Conservation (phyloP, 2,329 filamentous ascomycete genomes). For the Penicillium sp. region DNA sequence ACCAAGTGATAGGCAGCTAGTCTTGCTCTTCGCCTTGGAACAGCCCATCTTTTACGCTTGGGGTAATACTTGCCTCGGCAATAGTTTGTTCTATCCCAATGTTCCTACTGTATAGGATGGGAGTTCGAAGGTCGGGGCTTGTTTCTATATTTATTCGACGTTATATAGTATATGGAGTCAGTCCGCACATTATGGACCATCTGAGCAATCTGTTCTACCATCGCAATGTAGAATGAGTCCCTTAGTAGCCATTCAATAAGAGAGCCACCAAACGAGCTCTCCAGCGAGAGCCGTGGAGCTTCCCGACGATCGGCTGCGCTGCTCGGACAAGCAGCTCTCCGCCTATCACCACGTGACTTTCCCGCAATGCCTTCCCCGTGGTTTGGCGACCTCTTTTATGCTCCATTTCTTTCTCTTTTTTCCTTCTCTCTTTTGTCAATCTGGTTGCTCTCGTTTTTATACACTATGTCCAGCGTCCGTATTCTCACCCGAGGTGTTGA, state of each 20-base stretch:
- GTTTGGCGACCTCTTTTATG: conserved; percentile 12
- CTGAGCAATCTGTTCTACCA: background rate
- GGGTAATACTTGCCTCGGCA: background rate
- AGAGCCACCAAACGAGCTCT: background rate
- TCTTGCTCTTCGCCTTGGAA: background rate
- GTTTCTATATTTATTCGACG: no score
- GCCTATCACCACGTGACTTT: conserved; percentile 45
- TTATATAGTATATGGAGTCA: no score
- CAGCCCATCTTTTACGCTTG: background rate
- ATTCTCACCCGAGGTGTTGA: conserved; percentile 32
- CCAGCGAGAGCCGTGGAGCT: no score
- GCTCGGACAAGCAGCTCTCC: conserved; percentile 19
- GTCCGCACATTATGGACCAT: no score
- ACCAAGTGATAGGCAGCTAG: background rate
- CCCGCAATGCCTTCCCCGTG: conserved; percentile 37
- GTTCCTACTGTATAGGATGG: no score
- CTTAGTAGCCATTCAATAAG: no score
- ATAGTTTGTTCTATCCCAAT: background rate
- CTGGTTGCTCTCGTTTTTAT: conserved; percentile 18
- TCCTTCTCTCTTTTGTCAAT: conserved; percentile 15
- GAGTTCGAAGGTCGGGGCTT: no score
- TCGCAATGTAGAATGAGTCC: no score
- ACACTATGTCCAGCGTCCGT: conserved; percentile 32
- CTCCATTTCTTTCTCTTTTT: conserved; percentile 15
- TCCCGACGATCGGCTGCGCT: background rate